Evolutionary conservation across 2,329 filamentous ascomycete species (phyloP).

Genomic region (Fusarium poae): DNA sequence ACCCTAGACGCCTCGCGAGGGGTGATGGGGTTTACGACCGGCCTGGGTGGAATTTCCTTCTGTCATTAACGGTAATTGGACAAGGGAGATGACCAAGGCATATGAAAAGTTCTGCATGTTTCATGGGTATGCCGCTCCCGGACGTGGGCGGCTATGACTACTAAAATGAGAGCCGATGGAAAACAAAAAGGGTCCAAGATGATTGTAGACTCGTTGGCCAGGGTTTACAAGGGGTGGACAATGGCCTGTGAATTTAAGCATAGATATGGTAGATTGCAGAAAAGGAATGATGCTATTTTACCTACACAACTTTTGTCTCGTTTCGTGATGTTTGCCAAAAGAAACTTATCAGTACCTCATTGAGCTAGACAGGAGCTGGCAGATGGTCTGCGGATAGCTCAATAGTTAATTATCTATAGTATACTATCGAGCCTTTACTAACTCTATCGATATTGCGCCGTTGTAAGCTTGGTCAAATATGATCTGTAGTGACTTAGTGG

Average conservation of each 20-base stretch:
- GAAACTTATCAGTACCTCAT: background rate
- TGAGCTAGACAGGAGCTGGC: background rate
- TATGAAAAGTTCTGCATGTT: constrained; percentile 55
- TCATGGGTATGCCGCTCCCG: constrained; percentile 47
- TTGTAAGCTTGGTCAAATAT: no score
- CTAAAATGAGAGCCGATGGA: constrained; percentile 48
- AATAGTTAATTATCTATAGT: background rate
- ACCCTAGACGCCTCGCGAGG: constrained; percentile 39
- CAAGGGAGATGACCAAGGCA: constrained; percentile 52
- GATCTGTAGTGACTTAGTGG: background rate
- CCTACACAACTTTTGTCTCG: constrained; percentile 19
- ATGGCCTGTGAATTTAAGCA: constrained; percentile 52
- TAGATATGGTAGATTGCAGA: constrained; percentile 57
- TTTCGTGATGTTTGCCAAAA: background rate
- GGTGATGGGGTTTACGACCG: constrained; percentile 35
- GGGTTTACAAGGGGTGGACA: constrained; percentile 42
- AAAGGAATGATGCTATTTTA: constrained; percentile 50
- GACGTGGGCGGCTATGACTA: constrained; percentile 46
- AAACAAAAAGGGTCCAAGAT: constrained; percentile 40
- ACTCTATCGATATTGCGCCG: no score
- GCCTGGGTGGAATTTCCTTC: constrained; percentile 41
- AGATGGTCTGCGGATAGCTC: background rate
- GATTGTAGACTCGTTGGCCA: constrained; percentile 44
- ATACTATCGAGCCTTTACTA: background rate
- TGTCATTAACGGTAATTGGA: constrained; percentile 53